Percentiles rank a stretch among this genome's conserved stretches.
These are phyloP conservation scores for Capillidium heterosporum DNA, from an alignment of 371 early-diverging fungal species.

Conservation along the genomic window DNA sequence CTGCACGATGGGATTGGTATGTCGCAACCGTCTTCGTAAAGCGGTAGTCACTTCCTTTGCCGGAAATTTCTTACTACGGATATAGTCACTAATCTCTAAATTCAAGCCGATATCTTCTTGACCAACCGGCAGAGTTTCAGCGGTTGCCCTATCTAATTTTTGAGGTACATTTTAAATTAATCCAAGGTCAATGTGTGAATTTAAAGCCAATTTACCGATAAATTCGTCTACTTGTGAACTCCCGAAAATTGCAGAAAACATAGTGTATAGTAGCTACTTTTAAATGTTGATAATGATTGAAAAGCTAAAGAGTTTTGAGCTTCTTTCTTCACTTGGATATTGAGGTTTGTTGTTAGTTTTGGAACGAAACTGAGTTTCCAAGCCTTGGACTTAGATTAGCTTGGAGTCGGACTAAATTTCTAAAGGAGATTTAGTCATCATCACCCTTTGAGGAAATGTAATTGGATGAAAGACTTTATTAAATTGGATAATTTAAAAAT, in stretches of 20 bases:
- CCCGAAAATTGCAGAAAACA: conserved; percentile 12
- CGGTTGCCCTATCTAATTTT: conserved; percentile 61
- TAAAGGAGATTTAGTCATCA: too few relatives aligned
- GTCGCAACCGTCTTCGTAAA: conserved; percentile 54
- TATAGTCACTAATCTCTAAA: conserved; percentile 78
- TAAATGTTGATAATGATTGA: not conserved
- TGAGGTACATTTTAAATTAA: not conserved
- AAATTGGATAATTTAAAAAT: too few relatives aligned
- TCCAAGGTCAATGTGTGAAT: not conserved
- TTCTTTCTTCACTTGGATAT: not conserved
- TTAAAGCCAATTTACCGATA: conserved; percentile 20
- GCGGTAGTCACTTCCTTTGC: conserved; percentile 55
- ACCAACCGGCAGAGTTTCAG: conserved; percentile 68
- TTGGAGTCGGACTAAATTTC: too few relatives aligned
- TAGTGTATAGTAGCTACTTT: not conserved
- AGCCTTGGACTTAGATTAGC: too few relatives aligned
- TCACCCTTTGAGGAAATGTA: too few relatives aligned
- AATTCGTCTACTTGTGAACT: conserved; percentile 25
- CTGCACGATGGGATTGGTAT: conserved; percentile 86
- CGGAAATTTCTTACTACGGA: conserved; percentile 64
- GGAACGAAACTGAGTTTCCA: too few relatives aligned
- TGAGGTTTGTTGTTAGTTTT: too few relatives aligned
- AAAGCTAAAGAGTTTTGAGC: not conserved
- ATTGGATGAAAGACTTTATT: too few relatives aligned
- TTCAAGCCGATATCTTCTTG: conserved; percentile 61